These are phyloP conservation scores for Aspergillus ustus DNA, from an alignment of 2,329 filamentous ascomycete genomes.

Conservation along the genomic window DNA sequence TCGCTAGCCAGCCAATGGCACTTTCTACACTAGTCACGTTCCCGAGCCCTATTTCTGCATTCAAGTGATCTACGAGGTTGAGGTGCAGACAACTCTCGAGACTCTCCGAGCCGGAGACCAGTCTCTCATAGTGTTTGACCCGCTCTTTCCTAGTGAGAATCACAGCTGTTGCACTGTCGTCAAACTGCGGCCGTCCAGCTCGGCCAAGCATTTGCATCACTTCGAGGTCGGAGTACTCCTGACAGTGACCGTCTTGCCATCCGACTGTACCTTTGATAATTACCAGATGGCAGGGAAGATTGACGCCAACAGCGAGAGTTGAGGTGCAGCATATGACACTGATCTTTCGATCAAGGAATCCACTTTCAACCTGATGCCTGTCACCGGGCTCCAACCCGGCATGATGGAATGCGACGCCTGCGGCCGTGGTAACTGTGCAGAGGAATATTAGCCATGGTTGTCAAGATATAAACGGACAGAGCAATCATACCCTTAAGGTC, in stretches of 20 bases:
- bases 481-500: constrained; percentile 61
- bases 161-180: constrained; percentile 73
- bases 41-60: constrained; percentile 79
- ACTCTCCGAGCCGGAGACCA: constrained; percentile 73
- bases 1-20: constrained; percentile 74
- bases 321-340: constrained; percentile 86
- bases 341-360: constrained; percentile 72
- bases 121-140: constrained; percentile 68
- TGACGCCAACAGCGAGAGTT: constrained; percentile 81
- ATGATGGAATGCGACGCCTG: constrained; percentile 81
- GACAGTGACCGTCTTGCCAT: constrained; percentile 63
- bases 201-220: constrained; percentile 91
- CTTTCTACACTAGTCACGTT: constrained; percentile 68
- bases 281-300: constrained; percentile 81
- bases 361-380: constrained; percentile 67
- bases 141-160: constrained; percentile 76
- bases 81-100: constrained; percentile 79
- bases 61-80: constrained; percentile 81
- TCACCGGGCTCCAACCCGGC: constrained; percentile 72
- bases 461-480: background rate
- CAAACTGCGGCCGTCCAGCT: constrained; percentile 82
- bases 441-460: constrained; percentile 15
- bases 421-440: constrained; percentile 47
- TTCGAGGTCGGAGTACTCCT: constrained; percentile 80
- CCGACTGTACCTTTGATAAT: constrained; percentile 79